Percentiles rank a stretch among this genome's conserved stretches.
Evolutionary conservation across 352 stramenopile genomes (phyloP).

Genomic region (Peronosclerospora sorghi): DNA sequence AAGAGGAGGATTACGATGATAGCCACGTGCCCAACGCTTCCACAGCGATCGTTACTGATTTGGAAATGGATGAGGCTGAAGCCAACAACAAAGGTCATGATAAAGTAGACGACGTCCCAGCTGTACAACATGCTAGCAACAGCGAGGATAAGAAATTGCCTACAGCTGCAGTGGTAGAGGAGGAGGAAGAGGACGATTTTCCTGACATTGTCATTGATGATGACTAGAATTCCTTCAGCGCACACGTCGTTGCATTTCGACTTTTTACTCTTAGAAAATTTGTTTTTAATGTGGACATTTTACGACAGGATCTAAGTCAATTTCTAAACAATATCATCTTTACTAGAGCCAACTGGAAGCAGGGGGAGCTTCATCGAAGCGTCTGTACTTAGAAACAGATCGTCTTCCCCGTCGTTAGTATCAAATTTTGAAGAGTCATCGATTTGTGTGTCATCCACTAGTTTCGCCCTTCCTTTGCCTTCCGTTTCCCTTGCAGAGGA

Average conservation of each 20-base stretch:
- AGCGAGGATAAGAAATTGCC: not conserved
- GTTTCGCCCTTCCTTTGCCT: conserved; percentile 3
- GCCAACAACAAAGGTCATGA: conserved; percentile 9
- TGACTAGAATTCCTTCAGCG: no score
- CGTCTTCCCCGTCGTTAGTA: conserved; percentile 33
- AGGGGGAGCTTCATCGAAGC: conserved; percentile 56
- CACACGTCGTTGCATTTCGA: no score
- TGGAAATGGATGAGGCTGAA: conserved; percentile 11
- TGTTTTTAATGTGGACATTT: no score
- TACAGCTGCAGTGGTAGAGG: conserved; percentile 14
- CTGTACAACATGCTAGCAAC: not conserved
- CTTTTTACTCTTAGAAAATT: not conserved
- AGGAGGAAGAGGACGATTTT: conserved; percentile 65
- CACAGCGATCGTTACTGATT: conserved; percentile 7
- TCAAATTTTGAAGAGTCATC: conserved; percentile 12
- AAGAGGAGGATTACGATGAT: conserved; percentile 36
- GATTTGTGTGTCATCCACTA: conserved; percentile 8
- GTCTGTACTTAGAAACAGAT: conserved; percentile 47
- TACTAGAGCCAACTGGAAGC: conserved; percentile 27
- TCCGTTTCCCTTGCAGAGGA: conserved; percentile 9
- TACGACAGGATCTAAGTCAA: conserved; percentile 6
- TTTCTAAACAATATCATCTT: no score
- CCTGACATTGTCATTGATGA: conserved; percentile 76
- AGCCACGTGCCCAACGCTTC: conserved; percentile 9
- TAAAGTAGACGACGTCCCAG: not conserved